These are phyloP conservation scores for Torulaspora franciscae DNA, from an alignment of 805 yeast genomes.

Conservation along the genomic window DNA sequence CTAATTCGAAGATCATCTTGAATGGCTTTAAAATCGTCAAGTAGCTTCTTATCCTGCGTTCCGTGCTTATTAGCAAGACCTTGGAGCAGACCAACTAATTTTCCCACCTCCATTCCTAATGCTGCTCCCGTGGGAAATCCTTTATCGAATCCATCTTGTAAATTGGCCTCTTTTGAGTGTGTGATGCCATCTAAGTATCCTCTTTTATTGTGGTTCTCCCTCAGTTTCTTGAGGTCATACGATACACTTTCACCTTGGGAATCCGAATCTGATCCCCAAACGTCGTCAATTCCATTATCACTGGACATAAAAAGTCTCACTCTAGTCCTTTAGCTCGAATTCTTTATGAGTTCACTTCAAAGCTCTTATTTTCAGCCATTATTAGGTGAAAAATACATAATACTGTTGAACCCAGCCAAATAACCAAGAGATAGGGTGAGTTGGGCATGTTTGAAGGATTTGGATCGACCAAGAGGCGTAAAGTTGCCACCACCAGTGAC, in stretches of 20 bases:
- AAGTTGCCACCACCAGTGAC: slow-evolving; percentile 16
- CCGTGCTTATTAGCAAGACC: slow-evolving; percentile 23
- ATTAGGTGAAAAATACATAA: background rate
- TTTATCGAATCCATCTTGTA: slow-evolving; percentile 77
- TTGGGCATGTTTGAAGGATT: slow-evolving; percentile 21
- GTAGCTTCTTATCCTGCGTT: slow-evolving; percentile 16
- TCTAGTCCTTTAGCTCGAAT: background rate
- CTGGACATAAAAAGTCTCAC: background rate
- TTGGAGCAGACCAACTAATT: slow-evolving; percentile 52
- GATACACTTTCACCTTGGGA: slow-evolving; percentile 8
- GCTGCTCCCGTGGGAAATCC: slow-evolving; percentile 74
- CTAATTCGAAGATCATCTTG: slow-evolving; percentile 52
- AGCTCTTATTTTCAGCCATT: background rate
- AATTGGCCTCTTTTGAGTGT: slow-evolving; percentile 56
- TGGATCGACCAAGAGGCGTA: slow-evolving; percentile 30
- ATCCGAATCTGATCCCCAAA: slow-evolving; percentile 25
- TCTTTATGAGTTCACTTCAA: too few relatives aligned
- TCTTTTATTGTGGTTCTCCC: slow-evolving; percentile 63
- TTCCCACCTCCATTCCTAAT: slow-evolving; percentile 64
- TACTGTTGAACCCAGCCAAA: background rate
- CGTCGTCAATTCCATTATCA: slow-evolving; percentile 17
- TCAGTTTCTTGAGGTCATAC: slow-evolving; percentile 38
- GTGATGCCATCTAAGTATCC: slow-evolving; percentile 84
- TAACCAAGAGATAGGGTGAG: background rate
- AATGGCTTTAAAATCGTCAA: slow-evolving; percentile 37